Percentiles rank a stretch among this genome's conserved stretches.
phyloP scores from a whole-genome alignment of 495 filamentous ascomycete species.

The Letharia lupina region DNA sequence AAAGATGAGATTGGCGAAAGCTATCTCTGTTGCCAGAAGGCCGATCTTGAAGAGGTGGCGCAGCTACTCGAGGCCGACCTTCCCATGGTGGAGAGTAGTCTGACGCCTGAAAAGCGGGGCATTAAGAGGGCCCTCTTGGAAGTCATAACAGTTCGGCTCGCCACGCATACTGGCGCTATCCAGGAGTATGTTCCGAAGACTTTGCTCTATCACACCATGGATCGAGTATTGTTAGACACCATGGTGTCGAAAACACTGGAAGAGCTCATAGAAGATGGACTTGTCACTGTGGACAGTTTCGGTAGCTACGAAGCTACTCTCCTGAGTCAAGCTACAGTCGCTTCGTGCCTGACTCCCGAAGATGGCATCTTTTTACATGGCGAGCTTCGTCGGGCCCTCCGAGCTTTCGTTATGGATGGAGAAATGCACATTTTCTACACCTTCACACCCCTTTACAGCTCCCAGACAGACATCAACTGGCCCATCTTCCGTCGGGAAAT shows the following conservation, averaged over 20 bases:
- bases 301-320: conserved; percentile 53
- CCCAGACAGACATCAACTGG: conserved; percentile 57
- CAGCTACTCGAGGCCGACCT: conserved; percentile 66
- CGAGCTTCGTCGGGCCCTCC: conserved; percentile 58
- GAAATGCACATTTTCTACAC: conserved; percentile 80
- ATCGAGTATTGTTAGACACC: conserved; percentile 35
- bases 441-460: conserved; percentile 60
- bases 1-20: conserved; percentile 77
- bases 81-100: conserved; percentile 60
- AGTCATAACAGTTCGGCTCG: conserved; percentile 62
- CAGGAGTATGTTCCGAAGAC: conserved; percentile 65
- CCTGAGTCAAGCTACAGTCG: conserved; percentile 64
- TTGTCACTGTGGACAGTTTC: conserved; percentile 42
- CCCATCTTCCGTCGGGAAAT: conserved; percentile 61
- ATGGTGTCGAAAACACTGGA: conserved; percentile 49
- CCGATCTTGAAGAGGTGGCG: conserved; percentile 61
- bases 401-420: conserved; percentile 74
- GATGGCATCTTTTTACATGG: conserved; percentile 69
- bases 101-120: conserved; percentile 59
- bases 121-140: conserved; percentile 70
- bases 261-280: conserved; percentile 43
- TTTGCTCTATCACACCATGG: conserved; percentile 49
- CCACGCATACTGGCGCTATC: conserved; percentile 58
- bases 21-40: conserved; percentile 63
- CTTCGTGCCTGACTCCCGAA: conserved; percentile 63